phyloP scores from a whole-genome alignment of 108 stramenopile genomes.

The Skeletonema grethae region DNA sequence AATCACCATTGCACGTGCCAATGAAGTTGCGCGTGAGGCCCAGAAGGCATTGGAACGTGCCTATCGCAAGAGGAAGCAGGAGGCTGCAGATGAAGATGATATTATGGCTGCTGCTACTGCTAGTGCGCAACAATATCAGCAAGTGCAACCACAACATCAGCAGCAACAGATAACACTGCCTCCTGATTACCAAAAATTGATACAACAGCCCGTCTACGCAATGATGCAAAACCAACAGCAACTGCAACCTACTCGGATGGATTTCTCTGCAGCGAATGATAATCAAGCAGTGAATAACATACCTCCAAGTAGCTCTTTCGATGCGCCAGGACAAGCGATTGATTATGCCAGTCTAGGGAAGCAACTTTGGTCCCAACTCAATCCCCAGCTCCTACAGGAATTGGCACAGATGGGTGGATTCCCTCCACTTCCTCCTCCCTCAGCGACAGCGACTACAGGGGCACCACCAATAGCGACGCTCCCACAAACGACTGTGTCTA shows the following conservation, averaged over 20 bases:
- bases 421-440: neutral
- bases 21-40: slow-evolving; percentile 12
- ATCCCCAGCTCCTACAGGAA: neutral
- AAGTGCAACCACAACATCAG: neutral
- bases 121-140: neutral
- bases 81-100: neutral
- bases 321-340: neutral
- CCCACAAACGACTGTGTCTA: neutral
- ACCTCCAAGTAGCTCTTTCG: neutral
- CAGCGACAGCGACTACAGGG: neutral
- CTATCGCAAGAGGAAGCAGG: slow-evolving; percentile 14
- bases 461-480: neutral
- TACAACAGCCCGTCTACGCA: neutral
- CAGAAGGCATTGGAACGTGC: slow-evolving; percentile 16
- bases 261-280: neutral
- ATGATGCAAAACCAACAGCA: neutral
- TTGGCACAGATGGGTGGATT: neutral
- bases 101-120: neutral
- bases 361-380: neutral
- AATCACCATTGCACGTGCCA: slow-evolving; percentile 12
- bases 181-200: neutral
- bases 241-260: neutral
- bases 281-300: neutral
- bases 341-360: neutral
- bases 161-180: neutral